phyloP scores from a whole-genome alignment of 176 grass and related monocot genomes.

The Aegilops tauschii region DNA sequence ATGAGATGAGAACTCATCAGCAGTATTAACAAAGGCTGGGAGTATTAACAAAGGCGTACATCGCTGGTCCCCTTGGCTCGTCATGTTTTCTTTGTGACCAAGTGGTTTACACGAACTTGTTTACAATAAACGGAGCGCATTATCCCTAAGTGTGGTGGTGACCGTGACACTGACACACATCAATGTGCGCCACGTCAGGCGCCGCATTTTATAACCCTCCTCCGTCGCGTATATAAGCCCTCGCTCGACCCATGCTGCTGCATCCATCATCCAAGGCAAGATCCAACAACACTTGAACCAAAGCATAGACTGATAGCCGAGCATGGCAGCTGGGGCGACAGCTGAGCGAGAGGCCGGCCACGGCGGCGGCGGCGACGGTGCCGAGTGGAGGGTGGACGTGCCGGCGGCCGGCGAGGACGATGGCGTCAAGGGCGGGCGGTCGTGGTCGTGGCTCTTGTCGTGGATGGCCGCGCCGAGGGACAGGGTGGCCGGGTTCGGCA shows the following conservation, averaged over 20 bases:
- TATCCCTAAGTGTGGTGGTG: not conserved
- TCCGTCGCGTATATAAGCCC: conserved; percentile 5
- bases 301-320: not conserved
- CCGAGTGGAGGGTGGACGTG: conserved; percentile 46
- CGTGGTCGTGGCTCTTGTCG: conserved; percentile 7
- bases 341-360: not conserved
- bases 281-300: not conserved
- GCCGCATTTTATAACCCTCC: not conserved
- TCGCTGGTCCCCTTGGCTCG: not conserved
- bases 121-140: not conserved
- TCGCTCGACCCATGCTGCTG: not conserved
- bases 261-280: not conserved
- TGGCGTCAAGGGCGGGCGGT: not conserved
- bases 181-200: conserved; percentile 24
- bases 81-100: not conserved
- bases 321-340: conserved; percentile 6
- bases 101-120: not conserved
- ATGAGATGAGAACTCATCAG: not conserved
- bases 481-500: conserved; percentile 31
- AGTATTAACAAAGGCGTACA: not conserved
- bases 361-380: not conserved
- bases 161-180: not conserved
- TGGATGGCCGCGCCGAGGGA: not conserved
- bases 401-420: conserved; percentile 33
- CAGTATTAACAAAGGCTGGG: not conserved